Evolutionary conservation across 2,329 filamentous ascomycete genomes (phyloP), one percentile per base, ranked within the genome.

Genomic region (Cytospora leucostoma): DNA sequence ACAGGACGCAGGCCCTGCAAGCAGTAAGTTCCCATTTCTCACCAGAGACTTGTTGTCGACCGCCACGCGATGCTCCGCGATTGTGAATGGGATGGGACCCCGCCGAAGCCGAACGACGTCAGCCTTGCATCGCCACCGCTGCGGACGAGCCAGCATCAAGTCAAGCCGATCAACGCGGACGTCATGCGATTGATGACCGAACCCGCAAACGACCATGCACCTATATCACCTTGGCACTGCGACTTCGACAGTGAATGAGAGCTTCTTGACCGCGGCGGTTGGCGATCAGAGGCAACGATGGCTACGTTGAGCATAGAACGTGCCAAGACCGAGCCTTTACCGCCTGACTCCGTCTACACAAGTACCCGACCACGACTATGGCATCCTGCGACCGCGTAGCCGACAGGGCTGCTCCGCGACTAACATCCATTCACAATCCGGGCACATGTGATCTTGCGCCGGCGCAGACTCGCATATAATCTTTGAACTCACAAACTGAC

Each of bases 1-100:
- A 19, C 38, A 61, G 59, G 59, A 61, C 51, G 10, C 59, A 61
- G 27, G 59, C 51, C 21, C 51, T 61, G 40, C 59, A 61, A 61
- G 38, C 37, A 21, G 59, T 61, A 61, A 61, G 59, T 61, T 35
- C 13, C 19, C 47, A 44, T 50, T 38, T 35, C 17, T 37, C 27
- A 19, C 21, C n/a, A 15, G 12, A 32, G 27, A 11, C 12, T 17
- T 50, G 59, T 44, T n/a, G 53, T 47, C 44, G 44, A 21, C n/a
- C n/a, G n/a, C n/a, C 3, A 47, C 13, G 44, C 8, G 44, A 47
- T 12, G 38, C 51, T 15, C 51, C 15, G 19, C 44, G 32, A 37
- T 55, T 61, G 59, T 34, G 51, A 61, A 55, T 34, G 59, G 44
- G 21, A 38, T 21, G 51, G 49, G 27, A 21, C 40, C 12, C 51